Base-by-base conservation (phyloP, 768 basidiomycete species). In the Mycena indigotica region DNA sequence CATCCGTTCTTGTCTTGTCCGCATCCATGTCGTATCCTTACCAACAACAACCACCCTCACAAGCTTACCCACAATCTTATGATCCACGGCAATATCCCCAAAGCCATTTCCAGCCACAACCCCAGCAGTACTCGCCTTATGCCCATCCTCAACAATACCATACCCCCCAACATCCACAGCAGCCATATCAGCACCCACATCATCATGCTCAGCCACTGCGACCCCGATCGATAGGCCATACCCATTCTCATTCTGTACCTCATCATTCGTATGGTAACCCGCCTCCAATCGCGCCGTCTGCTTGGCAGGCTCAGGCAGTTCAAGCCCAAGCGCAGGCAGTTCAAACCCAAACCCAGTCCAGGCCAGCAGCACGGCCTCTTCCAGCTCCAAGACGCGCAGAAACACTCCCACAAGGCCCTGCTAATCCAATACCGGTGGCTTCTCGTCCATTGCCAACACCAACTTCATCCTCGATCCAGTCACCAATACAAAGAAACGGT, bases 381-480 rank as follows among this genome's bases (percentile, higher is more conserved):
- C 62, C 62, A 25, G 30, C 62, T 45, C 55, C 62, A 1, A 26
- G 55, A 32, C 62, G 62, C 26, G 56, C 61, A 40, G 62, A 63
- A 19, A 63, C 57, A 21, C 56, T 57, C 16, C 58, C 51, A 5
- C 52, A 55, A 46, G 13, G 54, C 16, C 60, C 56, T 35, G 28
- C 52, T 6, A 30, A 32, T 28, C 45, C 58, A 29, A 17, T 52
- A 17, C 58, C 63, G 5, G 25, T 26, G 5, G 19, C 60, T 28
- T 62, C 65, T 4, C 32, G 63, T 3, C 63, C 66, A 24, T 61
- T 64, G 46, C 61, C 61, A 48, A 66, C 65, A 4, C 69, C 67
- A 19, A 30, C 57, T 45, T 25, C 65, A 66, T 28, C 72, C 69
- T 29, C 77, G 46, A 28, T 48, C 25, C 41, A 44, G 23, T 19